These are phyloP conservation scores for Pleurostoma richardsiae DNA, from an alignment of 2,329 filamentous ascomycete species.

Conservation along the genomic window DNA sequence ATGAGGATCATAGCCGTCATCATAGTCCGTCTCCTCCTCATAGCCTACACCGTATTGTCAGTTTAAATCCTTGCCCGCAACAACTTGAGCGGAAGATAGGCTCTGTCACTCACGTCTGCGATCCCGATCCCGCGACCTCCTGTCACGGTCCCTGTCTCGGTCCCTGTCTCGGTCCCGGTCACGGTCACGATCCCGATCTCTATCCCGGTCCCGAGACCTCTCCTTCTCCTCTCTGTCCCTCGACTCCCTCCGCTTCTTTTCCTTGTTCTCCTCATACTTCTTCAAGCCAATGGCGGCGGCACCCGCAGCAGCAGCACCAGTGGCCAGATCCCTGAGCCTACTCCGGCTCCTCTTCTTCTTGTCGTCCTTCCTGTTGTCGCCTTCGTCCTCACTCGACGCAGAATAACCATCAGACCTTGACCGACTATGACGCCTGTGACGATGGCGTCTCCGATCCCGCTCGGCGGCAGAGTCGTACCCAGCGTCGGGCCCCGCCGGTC, in stretches of 20 bases:
- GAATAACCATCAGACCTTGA: conserved; percentile 12
- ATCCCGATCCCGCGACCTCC: conserved; percentile 29
- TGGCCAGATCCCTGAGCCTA: conserved; percentile 48
- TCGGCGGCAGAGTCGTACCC: conserved; percentile 45
- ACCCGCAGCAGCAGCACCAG: conserved; percentile 48
- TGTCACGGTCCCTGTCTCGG: conserved; percentile 19
- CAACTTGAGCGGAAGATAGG: too few species aligned
- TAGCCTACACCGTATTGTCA: conserved; percentile 20
- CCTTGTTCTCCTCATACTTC: conserved; percentile 48
- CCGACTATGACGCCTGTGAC: conserved; percentile 24
- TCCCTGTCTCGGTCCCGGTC: conserved; percentile 19
- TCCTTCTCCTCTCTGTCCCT: conserved; percentile 16
- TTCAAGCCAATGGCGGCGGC: conserved; percentile 61
- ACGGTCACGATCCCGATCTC: conserved; percentile 11
- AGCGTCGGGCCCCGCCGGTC: conserved; percentile 6
- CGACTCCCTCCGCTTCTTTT: conserved; percentile 24
- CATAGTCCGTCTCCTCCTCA: conserved; percentile 30
- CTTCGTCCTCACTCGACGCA: conserved; percentile 14
- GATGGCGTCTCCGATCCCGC: conserved; percentile 4
- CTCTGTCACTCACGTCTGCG: conserved; percentile 23
- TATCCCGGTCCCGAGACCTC: conserved; percentile 9
- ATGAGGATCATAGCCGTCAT: conserved; percentile 21
- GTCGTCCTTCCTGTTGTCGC: conserved; percentile 9
- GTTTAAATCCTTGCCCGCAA: background rate
- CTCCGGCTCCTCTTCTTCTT: conserved; percentile 49